Percentiles rank a stretch among this genome's conserved stretches.
Conservation (phyloP, 202 grass and related monocot genomes). For the Setaria viridis region DNA sequence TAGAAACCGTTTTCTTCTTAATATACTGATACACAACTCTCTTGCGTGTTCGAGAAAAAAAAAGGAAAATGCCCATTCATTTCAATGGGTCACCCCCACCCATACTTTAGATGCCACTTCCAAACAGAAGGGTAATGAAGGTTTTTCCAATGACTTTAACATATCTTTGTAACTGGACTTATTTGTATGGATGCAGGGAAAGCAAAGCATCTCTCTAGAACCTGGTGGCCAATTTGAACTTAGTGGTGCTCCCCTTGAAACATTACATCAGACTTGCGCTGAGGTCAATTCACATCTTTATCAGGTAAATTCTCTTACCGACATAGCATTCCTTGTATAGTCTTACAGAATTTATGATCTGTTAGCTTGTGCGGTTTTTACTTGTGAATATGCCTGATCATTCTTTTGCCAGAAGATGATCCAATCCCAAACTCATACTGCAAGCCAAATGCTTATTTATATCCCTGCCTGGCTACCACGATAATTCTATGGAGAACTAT, state of each 20-base stretch:
- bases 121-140: background rate
- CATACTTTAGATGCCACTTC: background rate
- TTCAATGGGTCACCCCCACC: background rate
- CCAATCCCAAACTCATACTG: background rate
- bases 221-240: conserved; percentile 99
- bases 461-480: background rate
- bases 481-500: background rate
- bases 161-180: background rate
- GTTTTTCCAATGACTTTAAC: background rate
- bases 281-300: conserved; percentile 99
- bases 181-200: conserved; percentile 59
- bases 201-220: conserved; percentile 94
- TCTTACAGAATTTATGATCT: background rate
- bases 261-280: conserved; percentile 97
- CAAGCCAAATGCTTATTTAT: background rate
- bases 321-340: background rate
- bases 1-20: too few species aligned
- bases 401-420: conserved; percentile 21
- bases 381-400: background rate
- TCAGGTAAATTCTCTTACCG: conserved; percentile 60
- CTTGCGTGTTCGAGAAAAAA: too few species aligned
- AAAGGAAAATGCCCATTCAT: background rate
- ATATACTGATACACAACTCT: too few species aligned
- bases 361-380: background rate
- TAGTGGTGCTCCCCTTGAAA: conserved; percentile 94